A percentile compares a stretch with the other conserved stretches of the same genome.
Evolutionary conservation across 2,329 filamentous ascomycete genomes (phyloP).

Genomic region (Septoria petroselini): DNA sequence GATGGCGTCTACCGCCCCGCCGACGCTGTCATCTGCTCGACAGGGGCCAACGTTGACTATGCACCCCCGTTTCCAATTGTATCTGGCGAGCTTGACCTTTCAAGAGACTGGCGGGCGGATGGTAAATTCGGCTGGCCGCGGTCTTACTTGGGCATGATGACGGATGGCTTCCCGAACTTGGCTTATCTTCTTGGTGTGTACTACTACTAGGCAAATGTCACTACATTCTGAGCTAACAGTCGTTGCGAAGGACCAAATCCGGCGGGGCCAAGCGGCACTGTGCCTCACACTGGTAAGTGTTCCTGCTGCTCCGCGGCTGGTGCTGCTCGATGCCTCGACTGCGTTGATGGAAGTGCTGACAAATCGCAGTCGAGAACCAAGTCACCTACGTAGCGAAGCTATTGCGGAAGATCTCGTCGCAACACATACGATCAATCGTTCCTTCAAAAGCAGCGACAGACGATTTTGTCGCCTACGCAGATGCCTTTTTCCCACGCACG

Average conservation of each 20-base stretch:
- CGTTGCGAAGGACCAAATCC: conserved; percentile 24
- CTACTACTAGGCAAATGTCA: neutral
- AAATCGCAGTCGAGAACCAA: conserved; percentile 56
- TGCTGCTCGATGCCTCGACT: too few relatives aligned
- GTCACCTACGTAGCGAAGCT: conserved; percentile 64
- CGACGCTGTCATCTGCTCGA: conserved; percentile 47
- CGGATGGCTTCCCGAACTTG: conserved; percentile 30
- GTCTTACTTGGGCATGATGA: conserved; percentile 31
- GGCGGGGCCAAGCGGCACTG: conserved; percentile 22
- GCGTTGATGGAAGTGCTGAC: neutral
- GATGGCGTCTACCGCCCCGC: conserved; percentile 40
- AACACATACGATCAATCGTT: conserved; percentile 62
- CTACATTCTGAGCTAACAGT: neutral
- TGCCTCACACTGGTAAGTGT: conserved; percentile 44
- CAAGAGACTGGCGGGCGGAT: conserved; percentile 35
- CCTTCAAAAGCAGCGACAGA: conserved; percentile 58
- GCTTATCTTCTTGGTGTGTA: conserved; percentile 28
- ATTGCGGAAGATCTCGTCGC: conserved; percentile 62
- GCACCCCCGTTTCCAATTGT: conserved; percentile 37
- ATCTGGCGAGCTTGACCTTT: conserved; percentile 29
- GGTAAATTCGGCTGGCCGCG: conserved; percentile 37
- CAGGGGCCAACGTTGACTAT: conserved; percentile 39
- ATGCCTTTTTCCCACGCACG: conserved; percentile 52
- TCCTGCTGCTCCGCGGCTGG: too few relatives aligned
- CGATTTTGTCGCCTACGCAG: conserved; percentile 34